phyloP scores from a whole-genome alignment of 257 asterid genomes.

The Cynanchum wilfordii region DNA sequence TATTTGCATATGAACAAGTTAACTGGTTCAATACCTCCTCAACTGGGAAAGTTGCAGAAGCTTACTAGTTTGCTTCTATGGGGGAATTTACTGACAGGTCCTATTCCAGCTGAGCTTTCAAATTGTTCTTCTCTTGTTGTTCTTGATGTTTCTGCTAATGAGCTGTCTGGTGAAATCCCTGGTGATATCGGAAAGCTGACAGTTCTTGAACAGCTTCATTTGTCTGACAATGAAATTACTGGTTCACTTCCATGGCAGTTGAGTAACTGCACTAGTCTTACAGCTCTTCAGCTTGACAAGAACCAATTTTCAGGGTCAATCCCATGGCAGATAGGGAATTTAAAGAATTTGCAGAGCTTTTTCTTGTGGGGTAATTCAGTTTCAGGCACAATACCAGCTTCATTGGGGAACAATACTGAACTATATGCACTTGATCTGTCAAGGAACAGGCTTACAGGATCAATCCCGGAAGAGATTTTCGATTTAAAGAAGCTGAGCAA shows the following conservation, averaged over 20 bases:
- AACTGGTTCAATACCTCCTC: conserved; percentile 62
- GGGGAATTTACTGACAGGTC: conserved; percentile 72
- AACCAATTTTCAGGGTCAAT: conserved; percentile 72
- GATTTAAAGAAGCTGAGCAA: conserved; percentile 70
- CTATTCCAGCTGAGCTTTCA: conserved; percentile 55
- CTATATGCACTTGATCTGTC: conserved; percentile 90
- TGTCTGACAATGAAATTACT: conserved; percentile 62
- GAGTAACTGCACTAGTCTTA: conserved; percentile 70
- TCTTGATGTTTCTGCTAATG: conserved; percentile 71
- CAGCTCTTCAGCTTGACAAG: conserved; percentile 75
- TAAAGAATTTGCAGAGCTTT: conserved; percentile 76
- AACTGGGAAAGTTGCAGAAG: conserved; percentile 61
- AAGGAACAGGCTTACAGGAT: conserved; percentile 68
- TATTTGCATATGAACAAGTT: conserved; percentile 84
- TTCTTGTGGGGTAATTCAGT: conserved; percentile 82
- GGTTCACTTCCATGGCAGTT: conserved; percentile 63
- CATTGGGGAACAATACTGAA: conserved; percentile 74
- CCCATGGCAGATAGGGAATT: conserved; percentile 58
- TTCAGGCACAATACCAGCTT: conserved; percentile 71
- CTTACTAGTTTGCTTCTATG: conserved; percentile 78
- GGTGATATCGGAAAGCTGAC: conserved; percentile 53
- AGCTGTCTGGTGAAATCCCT: conserved; percentile 66
- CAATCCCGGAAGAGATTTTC: conserved; percentile 81
- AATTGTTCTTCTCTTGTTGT: conserved; percentile 68
- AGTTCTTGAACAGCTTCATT: conserved; percentile 71